Conservation (phyloP, 768 basidiomycete genomes). For the Tephrocybe sp. region DNA sequence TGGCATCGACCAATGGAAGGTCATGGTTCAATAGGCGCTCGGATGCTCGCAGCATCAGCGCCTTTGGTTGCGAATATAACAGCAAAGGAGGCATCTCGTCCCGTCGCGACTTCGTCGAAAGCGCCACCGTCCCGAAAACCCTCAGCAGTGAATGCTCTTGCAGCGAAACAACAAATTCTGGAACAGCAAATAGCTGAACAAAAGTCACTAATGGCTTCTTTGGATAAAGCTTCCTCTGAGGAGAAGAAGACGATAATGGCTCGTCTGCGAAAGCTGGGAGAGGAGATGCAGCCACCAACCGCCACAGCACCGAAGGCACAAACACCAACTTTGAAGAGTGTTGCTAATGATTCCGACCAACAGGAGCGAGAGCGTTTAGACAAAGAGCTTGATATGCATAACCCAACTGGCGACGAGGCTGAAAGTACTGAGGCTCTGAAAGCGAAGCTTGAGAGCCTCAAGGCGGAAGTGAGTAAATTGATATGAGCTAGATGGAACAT, state of each 20-base stretch:
- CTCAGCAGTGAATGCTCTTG: slow-evolving; percentile 47
- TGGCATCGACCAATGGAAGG: slow-evolving; percentile 96
- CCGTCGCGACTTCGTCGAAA: slow-evolving; percentile 18
- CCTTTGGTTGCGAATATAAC: slow-evolving; percentile 66
- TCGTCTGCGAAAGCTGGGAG: slow-evolving; percentile 68
- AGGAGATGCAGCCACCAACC: slow-evolving; percentile 65
- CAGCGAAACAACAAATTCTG: slow-evolving; percentile 70
- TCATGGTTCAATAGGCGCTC: slow-evolving; percentile 74
- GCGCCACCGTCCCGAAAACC: slow-evolving; percentile 34
- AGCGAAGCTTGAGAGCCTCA: slow-evolving; percentile 72
- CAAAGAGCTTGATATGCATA: slow-evolving; percentile 77
- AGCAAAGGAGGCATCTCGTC: slow-evolving; percentile 29
- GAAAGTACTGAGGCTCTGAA: slow-evolving; percentile 66
- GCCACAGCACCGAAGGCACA: slow-evolving; percentile 22
- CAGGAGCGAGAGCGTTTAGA: slow-evolving; percentile 70
- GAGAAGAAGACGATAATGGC: slow-evolving; percentile 82
- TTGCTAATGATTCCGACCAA: slow-evolving; percentile 43
- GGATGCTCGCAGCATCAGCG: slow-evolving; percentile 81
- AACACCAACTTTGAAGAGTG: slow-evolving; percentile 22
- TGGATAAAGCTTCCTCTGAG: slow-evolving; percentile 58
- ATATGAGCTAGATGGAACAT: not conserved
- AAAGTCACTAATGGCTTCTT: slow-evolving; percentile 74
- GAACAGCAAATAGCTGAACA: slow-evolving; percentile 88
- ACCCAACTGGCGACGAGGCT: slow-evolving; percentile 39
- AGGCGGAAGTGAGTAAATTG: slow-evolving; percentile 61